These are phyloP conservation scores for Pinus albicaulis DNA, from an alignment of 75 land plant species.

Conservation along the genomic window DNA sequence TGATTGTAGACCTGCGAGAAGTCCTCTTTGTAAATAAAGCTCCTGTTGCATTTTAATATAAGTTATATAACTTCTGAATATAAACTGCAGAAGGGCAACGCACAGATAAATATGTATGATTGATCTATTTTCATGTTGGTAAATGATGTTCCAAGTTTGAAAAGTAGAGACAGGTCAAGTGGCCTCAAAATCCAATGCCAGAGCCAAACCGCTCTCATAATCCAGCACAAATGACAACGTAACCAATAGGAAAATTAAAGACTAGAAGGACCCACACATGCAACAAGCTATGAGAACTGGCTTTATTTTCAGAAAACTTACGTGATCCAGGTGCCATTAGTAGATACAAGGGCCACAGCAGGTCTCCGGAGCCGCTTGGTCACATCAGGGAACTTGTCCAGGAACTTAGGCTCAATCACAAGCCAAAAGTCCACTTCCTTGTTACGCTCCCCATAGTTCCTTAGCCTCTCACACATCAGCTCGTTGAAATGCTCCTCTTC, in stretches of 20 bases:
- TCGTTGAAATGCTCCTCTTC: slow-evolving; percentile 98
- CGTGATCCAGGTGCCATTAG: slow-evolving; percentile 92
- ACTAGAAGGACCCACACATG: background rate
- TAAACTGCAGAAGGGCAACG: no score
- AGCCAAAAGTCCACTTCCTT: slow-evolving; percentile 94
- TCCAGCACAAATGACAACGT: background rate
- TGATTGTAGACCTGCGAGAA: no score
- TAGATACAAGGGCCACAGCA: slow-evolving; percentile 94
- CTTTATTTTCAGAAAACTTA: slow-evolving; percentile 20
- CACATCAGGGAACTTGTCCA: slow-evolving; percentile 86
- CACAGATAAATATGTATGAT: no score
- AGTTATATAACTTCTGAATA: no score
- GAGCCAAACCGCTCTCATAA: background rate
- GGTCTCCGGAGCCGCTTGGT: slow-evolving; percentile 72
- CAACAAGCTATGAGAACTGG: background rate
- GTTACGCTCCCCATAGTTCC: slow-evolving; percentile 65
- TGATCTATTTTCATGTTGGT: no score
- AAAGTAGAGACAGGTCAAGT: no score
- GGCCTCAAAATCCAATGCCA: background rate
- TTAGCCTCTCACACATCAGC: slow-evolving; percentile 69
- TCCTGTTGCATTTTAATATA: no score
- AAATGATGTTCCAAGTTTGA: no score
- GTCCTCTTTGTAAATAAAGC: no score
- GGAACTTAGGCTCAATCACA: slow-evolving; percentile 89
- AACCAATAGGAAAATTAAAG: background rate